Conservation (phyloP, 495 filamentous ascomycete species). For the Cercophora newfieldiana region DNA sequence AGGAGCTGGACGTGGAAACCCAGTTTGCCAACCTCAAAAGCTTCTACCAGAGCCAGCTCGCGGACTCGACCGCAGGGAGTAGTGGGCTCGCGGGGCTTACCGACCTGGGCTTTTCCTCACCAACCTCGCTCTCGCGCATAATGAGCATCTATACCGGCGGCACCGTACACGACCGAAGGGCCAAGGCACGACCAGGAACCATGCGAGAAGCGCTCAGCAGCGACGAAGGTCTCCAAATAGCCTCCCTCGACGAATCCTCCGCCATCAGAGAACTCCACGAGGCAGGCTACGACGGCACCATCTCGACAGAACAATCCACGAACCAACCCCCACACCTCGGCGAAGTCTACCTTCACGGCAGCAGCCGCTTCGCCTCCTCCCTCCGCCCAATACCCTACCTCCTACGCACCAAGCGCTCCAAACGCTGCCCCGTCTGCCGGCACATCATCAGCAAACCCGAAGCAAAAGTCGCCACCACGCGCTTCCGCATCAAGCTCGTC, state of each 20-base stretch:
- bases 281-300: constrained; percentile 45
- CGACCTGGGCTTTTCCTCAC: constrained; percentile 71
- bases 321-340: constrained; percentile 48
- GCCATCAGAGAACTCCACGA: constrained; percentile 48
- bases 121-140: constrained; percentile 77
- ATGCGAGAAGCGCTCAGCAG: constrained; percentile 77
- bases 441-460: constrained; percentile 97
- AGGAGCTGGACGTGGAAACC: constrained; percentile 43
- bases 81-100: constrained; percentile 56
- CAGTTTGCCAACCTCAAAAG: constrained; percentile 60
- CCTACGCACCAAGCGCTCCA: constrained; percentile 86
- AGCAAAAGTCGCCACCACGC: constrained; percentile 77
- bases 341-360: constrained; percentile 47
- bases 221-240: constrained; percentile 66
- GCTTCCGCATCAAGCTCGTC: constrained; percentile 86
- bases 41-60: constrained; percentile 73
- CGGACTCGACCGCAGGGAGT: constrained; percentile 50
- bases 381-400: constrained; percentile 78
- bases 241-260: constrained; percentile 51
- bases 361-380: constrained; percentile 57
- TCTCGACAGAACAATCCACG: constrained; percentile 35
- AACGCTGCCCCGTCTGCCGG: constrained; percentile 87
- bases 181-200: constrained; percentile 62
- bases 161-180: constrained; percentile 60
- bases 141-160: constrained; percentile 85